These are phyloP conservation scores for Gossypium rotundifolium DNA, from an alignment of 345 rosid species.

Conservation along the genomic window DNA sequence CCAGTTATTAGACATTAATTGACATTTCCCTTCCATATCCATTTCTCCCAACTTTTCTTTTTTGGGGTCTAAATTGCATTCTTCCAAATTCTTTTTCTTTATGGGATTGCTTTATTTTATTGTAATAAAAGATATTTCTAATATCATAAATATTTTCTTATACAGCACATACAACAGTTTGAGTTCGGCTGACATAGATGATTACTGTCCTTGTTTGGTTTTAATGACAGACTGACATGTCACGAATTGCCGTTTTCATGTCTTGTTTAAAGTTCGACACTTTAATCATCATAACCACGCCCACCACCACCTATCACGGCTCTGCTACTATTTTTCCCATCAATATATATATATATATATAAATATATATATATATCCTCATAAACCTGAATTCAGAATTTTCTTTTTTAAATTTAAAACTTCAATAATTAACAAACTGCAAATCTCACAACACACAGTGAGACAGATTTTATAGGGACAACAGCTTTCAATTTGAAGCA, in stretches of 20 bases:
- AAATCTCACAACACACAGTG: neutral
- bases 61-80: neutral
- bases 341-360: too few relatives aligned
- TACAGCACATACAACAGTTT: too few relatives aligned
- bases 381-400: neutral
- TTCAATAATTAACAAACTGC: too few relatives aligned
- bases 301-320: conserved; percentile 16
- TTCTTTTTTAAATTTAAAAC: neutral
- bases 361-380: neutral
- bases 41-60: neutral
- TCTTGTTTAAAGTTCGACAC: conserved; percentile 18
- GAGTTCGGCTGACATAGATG: too few relatives aligned
- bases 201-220: neutral
- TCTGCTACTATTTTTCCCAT: neutral
- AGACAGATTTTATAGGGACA: conserved; percentile 3
- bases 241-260: conserved; percentile 27
- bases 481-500: conserved; percentile 6
- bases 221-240: neutral
- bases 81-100: neutral
- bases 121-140: neutral
- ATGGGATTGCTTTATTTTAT: neutral
- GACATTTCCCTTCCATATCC: neutral
- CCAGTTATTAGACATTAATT: neutral
- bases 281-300: conserved; percentile 41
- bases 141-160: neutral